Conservation (phyloP, 192 early-diverging fungal species). For the Coemansia erecta region DNA sequence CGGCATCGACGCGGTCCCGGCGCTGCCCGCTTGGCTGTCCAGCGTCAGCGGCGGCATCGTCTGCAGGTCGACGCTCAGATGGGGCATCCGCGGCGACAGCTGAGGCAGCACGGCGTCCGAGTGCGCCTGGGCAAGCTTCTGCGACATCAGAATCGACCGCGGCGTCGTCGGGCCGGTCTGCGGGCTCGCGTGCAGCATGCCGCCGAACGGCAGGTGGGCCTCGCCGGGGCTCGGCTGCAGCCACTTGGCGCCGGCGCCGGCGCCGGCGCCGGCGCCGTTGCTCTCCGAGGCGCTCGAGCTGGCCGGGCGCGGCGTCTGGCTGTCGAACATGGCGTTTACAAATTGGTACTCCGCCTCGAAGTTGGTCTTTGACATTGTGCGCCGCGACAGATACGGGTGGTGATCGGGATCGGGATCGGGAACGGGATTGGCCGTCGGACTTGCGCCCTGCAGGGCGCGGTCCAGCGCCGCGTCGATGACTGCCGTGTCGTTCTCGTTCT, state of each 20-base stretch:
- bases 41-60: slow-evolving; percentile 29
- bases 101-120: slow-evolving; percentile 42
- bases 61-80: background rate
- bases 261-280: background rate
- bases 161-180: slow-evolving; percentile 11
- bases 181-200: background rate
- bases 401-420: background rate
- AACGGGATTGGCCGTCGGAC: background rate
- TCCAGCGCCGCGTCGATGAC: slow-evolving; percentile 7
- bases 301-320: background rate
- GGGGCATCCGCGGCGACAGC: slow-evolving; percentile 35
- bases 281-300: no score
- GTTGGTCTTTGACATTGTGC: slow-evolving; percentile 32
- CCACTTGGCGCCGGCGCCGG: background rate
- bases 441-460: slow-evolving; percentile 1
- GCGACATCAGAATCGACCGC: slow-evolving; percentile 49
- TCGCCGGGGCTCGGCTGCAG: slow-evolving; percentile 6
- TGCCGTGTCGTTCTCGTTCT: slow-evolving; percentile 7
- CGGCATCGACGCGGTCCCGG: background rate
- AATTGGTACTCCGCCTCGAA: slow-evolving; percentile 37
- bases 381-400: slow-evolving; percentile 26
- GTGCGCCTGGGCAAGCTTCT: slow-evolving; percentile 39
- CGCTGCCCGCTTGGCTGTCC: slow-evolving; percentile 1
- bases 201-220: background rate
- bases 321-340: slow-evolving; percentile 38